Evolutionary conservation across 1,284 basidiomycete genomes (phyloP).

Genomic region (Austroboletus niveus): DNA sequence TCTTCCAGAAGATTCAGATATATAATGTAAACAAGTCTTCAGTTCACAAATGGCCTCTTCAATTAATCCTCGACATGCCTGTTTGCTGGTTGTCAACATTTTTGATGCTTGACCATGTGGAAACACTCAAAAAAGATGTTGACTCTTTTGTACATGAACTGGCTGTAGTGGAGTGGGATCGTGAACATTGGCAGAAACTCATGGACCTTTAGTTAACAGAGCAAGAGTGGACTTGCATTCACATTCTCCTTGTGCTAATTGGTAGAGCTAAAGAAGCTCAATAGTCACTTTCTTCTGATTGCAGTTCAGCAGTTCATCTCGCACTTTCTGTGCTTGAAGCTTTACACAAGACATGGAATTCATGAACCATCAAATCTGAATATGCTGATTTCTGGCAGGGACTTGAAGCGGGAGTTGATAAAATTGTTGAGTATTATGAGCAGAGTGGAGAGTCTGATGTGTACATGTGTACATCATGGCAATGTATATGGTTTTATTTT

Average conservation of each 20-base stretch:
- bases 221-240: no score
- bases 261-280: no score
- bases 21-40: background rate
- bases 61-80: conserved; percentile 38
- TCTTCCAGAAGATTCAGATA: background rate
- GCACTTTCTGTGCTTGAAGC: no score
- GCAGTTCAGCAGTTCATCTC: no score
- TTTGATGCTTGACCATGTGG: conserved; percentile 35
- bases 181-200: no score
- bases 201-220: no score
- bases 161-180: no score
- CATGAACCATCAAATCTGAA: no score
- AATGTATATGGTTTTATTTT: background rate
- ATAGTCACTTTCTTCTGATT: no score
- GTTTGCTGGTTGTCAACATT: conserved; percentile 43
- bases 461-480: conserved; percentile 1
- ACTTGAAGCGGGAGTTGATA: background rate
- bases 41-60: conserved; percentile 2
- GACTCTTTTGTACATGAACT: background rate
- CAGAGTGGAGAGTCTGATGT: background rate
- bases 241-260: no score
- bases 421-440: background rate
- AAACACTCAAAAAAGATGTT: conserved; percentile 1
- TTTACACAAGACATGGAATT: no score
- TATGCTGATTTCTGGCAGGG: no score